These are phyloP conservation scores for Lichenothelia convexa DNA, from an alignment of 495 filamentous ascomycete genomes.

Conservation along the genomic window DNA sequence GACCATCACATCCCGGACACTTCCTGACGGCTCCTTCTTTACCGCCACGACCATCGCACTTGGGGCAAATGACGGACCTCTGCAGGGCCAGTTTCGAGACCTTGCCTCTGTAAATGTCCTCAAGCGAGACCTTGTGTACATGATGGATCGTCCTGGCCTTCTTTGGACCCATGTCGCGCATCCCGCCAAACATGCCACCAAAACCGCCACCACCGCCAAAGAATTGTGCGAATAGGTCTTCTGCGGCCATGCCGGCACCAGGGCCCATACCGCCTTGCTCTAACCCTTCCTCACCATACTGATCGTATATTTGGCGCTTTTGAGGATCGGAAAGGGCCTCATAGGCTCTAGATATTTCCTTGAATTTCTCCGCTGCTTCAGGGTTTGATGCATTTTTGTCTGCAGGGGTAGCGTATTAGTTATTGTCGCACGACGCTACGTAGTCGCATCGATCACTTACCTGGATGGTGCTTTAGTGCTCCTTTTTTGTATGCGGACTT, in stretches of 20 bases:
- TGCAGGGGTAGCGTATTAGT: constrained; percentile 23
- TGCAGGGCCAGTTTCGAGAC: constrained; percentile 93
- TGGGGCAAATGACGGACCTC: constrained; percentile 89
- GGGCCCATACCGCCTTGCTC: constrained; percentile 65
- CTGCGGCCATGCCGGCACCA: constrained; percentile 82
- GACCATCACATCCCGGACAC: constrained; percentile 76
- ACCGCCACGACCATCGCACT: constrained; percentile 88
- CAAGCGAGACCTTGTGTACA: constrained; percentile 90
- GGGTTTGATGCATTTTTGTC: constrained; percentile 95
- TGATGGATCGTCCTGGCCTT: constrained; percentile 95
- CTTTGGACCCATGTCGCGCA: constrained; percentile 67
- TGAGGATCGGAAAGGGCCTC: constrained; percentile 82
- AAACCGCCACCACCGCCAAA: constrained; percentile 68
- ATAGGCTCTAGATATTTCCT: constrained; percentile 88
- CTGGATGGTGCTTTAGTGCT: constrained; percentile 80
- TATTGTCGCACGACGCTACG: constrained; percentile 1
- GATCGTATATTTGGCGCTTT: constrained; percentile 84
- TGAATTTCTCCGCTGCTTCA: constrained; percentile 90
- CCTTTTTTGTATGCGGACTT: constrained; percentile 84
- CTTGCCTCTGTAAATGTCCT: constrained; percentile 97
- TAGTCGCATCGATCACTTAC: constrained; percentile 28
- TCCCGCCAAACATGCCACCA: constrained; percentile 46
- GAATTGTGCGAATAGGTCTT: constrained; percentile 95
- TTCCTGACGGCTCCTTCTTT: constrained; percentile 93
- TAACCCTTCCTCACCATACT: constrained; percentile 91